Evolutionary conservation across 805 yeast genomes (phyloP).

Genomic region (Candida palmyrensis): DNA sequence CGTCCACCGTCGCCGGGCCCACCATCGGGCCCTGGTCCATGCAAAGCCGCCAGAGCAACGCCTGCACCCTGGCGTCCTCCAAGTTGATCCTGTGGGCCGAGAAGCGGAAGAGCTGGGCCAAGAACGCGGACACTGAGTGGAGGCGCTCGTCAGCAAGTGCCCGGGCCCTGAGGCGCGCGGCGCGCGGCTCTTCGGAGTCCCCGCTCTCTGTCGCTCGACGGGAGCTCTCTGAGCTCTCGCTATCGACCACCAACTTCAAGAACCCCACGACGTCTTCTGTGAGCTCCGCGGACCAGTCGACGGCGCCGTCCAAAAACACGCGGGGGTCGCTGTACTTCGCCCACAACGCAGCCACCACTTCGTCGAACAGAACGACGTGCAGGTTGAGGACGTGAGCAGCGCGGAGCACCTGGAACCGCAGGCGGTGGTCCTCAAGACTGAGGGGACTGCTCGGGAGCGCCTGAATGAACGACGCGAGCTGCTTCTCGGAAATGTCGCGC

Average conservation of each 20-base stretch:
- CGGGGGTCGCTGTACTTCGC: conserved; percentile 23
- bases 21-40: conserved; percentile 11
- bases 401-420: conserved; percentile 18
- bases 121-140: conserved; percentile 23
- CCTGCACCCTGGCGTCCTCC: conserved; percentile 6
- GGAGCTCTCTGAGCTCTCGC: conserved; percentile 8
- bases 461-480: neutral
- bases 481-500: conserved; percentile 3
- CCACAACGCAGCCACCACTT: conserved; percentile 18
- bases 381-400: conserved; percentile 23
- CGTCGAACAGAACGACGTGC: conserved; percentile 17
- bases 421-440: conserved; percentile 13
- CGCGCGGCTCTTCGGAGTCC: conserved; percentile 2
- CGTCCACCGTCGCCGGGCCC: conserved; percentile 21
- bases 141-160: conserved; percentile 14
- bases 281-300: conserved; percentile 13
- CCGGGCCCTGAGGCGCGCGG: conserved; percentile 1
- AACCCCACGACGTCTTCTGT: conserved; percentile 24
- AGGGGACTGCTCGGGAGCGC: neutral
- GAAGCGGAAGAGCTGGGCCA: conserved; percentile 21
- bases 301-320: conserved; percentile 6
- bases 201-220: no score
- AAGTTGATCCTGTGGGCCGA: conserved; percentile 19
- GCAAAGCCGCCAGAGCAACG: conserved; percentile 27
- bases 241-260: conserved; percentile 30